Base-by-base conservation (phyloP, 768 basidiomycete genomes). In the Boletellus sp. region DNA sequence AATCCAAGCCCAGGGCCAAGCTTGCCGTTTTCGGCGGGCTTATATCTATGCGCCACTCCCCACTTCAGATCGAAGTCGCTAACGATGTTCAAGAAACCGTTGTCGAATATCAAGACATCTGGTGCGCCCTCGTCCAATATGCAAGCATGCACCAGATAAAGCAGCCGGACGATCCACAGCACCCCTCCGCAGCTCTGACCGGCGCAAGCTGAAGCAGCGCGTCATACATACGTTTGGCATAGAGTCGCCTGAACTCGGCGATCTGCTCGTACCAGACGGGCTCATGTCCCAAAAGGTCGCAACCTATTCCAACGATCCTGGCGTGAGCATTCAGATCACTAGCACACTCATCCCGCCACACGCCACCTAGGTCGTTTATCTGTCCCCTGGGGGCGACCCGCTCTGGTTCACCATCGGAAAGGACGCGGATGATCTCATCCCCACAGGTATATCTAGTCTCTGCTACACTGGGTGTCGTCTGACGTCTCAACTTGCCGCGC, bases 321-420 rank as follows among this genome's bases (percentile, higher is more conserved):
- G 87, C 7, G 89, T 90, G 31, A 47, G 63, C 45, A 41, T 36
- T 33, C 7, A 2, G 16, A 48, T 11, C 45, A 2, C 1, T 13
- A 42, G 20, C 13, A 7, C 6, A 19, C 19, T 4, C 12, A 45
- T 34, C 38, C 33, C 31, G 17, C 2, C 23, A 23, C 5, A 24
- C 16, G 6, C 31, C 38, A 53, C 39, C 46, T 20, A 90, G 89
- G 72, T 83, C 17, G 74, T 76, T 1, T 90, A 89, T 66, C 60
- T 87, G 16, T 76, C 80, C 8, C 67, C 77, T 6, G 78, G 80
- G 19, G 84, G 85, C 19, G 80, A 86, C 56, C 90, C 90, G 0
- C 67, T 90, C 31, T 92, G 90, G 89, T 87, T 92, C 56, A 80
- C 79, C 0, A 53, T 85, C 16, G 87, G 87, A 19, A 88, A 85